These are phyloP conservation scores for Solanum tacnaense DNA, from an alignment of 257 asterid genomes.

Conservation along the genomic window DNA sequence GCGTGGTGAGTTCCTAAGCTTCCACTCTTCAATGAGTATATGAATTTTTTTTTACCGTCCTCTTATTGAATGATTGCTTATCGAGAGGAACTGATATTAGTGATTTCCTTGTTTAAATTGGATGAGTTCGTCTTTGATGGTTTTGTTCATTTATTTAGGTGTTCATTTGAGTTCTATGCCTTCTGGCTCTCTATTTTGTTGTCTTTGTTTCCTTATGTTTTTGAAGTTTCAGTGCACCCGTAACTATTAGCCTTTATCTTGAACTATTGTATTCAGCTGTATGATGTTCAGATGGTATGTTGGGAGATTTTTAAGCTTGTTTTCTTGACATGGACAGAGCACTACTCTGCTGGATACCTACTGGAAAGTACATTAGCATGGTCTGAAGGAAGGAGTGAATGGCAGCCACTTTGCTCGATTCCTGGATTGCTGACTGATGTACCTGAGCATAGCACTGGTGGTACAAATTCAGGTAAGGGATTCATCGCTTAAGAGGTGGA, in stretches of 20 bases:
- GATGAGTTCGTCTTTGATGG: not conserved
- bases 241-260: constrained; percentile 15
- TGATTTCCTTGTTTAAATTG: not conserved
- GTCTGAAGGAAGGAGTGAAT: constrained; percentile 73
- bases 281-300: constrained; percentile 23
- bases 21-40: not conserved
- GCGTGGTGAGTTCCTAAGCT: constrained; percentile 41
- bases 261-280: constrained; percentile 18
- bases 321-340: constrained; percentile 59
- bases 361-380: constrained; percentile 60
- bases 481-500: not conserved
- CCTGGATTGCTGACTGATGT: constrained; percentile 35
- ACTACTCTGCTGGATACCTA: constrained; percentile 70
- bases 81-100: not conserved
- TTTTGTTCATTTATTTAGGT: not conserved
- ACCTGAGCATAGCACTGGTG: constrained; percentile 18
- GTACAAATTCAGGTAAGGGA: constrained; percentile 32
- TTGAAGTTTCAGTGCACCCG: constrained; percentile 19
- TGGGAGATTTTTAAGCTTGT: constrained; percentile 31
- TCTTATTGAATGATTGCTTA: constrained; percentile 1
- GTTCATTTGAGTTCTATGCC: constrained; percentile 5
- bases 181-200: constrained; percentile 16
- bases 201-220: constrained; percentile 7
- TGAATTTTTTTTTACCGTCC: not conserved
- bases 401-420: constrained; percentile 65